Evolutionary conservation across 78 protist species (phyloP).

Genomic region (Speleostelium caveatum): DNA sequence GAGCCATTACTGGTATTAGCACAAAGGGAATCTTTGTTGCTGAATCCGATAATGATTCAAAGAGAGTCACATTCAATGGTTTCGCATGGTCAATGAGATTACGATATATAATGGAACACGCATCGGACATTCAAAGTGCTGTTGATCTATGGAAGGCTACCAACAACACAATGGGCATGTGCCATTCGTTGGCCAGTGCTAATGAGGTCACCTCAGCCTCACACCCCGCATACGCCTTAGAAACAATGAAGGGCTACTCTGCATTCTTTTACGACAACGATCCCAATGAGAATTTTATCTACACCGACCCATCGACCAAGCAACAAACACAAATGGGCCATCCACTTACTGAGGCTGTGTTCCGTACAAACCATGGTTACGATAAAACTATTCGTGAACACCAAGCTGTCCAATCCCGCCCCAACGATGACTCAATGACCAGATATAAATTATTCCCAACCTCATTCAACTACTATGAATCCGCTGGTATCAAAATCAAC

Average conservation of each 20-base stretch:
- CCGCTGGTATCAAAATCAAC: not conserved
- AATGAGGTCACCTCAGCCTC: not conserved
- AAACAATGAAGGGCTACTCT: slow-evolving; percentile 77
- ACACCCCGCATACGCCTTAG: slow-evolving; percentile 78
- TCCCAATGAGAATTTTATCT: slow-evolving; percentile 55
- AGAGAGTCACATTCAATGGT: slow-evolving; percentile 75
- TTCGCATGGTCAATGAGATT: slow-evolving; percentile 79
- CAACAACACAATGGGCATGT: slow-evolving; percentile 82
- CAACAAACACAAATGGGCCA: slow-evolving; percentile 53
- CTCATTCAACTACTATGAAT: slow-evolving; percentile 17
- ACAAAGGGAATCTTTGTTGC: slow-evolving; percentile 74
- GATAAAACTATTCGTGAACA: slow-evolving; percentile 47
- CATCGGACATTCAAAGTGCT: slow-evolving; percentile 61
- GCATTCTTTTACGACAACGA: slow-evolving; percentile 80
- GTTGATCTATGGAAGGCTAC: slow-evolving; percentile 54
- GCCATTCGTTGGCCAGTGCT: slow-evolving; percentile 57
- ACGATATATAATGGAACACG: slow-evolving; percentile 75
- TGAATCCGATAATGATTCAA: slow-evolving; percentile 69
- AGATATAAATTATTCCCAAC: slow-evolving; percentile 60
- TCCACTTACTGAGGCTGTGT: slow-evolving; percentile 78
- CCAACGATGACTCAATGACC: slow-evolving; percentile 17
- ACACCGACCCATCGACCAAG: slow-evolving; percentile 4
- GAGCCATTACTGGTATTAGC: slow-evolving; percentile 81
- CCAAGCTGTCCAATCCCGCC: not conserved
- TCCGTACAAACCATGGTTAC: slow-evolving; percentile 86